A percentile compares a stretch with the other conserved stretches of the same genome.
These are phyloP conservation scores for Fusarium verrucosum DNA, from an alignment of 2,329 filamentous ascomycete species.

Conservation along the genomic window DNA sequence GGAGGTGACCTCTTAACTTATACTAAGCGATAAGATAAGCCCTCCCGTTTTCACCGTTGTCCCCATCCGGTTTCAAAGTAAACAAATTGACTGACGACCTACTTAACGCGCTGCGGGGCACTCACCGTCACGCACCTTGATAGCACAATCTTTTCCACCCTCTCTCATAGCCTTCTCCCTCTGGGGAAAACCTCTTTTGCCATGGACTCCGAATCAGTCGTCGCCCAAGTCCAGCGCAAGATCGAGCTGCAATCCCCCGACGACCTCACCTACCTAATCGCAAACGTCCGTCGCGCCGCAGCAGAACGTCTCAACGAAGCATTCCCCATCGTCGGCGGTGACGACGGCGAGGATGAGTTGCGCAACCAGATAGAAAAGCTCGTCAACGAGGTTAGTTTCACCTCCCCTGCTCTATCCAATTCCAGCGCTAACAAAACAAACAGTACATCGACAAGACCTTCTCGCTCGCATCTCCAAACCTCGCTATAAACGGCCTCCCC, in stretches of 20 bases:
- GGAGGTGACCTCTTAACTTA: background rate
- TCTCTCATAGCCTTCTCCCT: background rate
- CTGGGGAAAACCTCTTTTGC: background rate
- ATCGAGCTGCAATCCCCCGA: constrained; percentile 82
- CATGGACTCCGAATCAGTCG: constrained; percentile 51
- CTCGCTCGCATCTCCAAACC: constrained; percentile 65
- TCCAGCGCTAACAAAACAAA: background rate
- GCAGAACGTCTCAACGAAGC: constrained; percentile 72
- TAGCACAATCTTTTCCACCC: constrained; percentile 6
- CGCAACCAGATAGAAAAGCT: constrained; percentile 67
- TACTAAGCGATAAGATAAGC: constrained; percentile 29
- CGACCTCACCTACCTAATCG: constrained; percentile 75
- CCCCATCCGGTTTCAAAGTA: constrained; percentile 21
- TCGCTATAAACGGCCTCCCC: constrained; percentile 70
- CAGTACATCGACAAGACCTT: constrained; percentile 72
- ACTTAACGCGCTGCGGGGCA: constrained; percentile 29
- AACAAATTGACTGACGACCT: constrained; percentile 12
- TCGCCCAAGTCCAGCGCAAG: constrained; percentile 67
- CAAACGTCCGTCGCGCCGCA: constrained; percentile 74
- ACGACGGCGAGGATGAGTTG: constrained; percentile 63
- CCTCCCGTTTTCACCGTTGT: constrained; percentile 4
- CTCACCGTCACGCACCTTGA: constrained; percentile 23
- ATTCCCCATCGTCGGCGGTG: constrained; percentile 69
- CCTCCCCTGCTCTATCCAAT: background rate
- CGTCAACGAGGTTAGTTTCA: constrained; percentile 69